These are phyloP conservation scores for Lachancea fermentati DNA, from an alignment of 805 yeast species.

Conservation along the genomic window DNA sequence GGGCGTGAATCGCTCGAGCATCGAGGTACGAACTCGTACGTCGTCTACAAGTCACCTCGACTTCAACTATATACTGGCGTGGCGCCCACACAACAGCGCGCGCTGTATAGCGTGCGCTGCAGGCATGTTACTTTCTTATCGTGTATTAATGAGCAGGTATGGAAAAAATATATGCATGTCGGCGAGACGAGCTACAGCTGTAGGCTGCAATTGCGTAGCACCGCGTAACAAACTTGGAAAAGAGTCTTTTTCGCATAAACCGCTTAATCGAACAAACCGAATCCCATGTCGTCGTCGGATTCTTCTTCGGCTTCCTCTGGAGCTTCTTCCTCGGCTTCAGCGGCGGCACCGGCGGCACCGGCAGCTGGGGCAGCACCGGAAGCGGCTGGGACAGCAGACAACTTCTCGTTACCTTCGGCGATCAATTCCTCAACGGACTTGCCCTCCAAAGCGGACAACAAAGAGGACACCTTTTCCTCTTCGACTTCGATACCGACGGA, in stretches of 20 bases:
- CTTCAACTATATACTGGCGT: too few relatives aligned
- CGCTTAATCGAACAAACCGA: conserved; percentile 95
- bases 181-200: neutral
- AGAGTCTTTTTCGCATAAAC: neutral
- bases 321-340: conserved; percentile 65
- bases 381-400: conserved; percentile 96
- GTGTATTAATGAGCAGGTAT: conserved; percentile 2
- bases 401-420: conserved; percentile 92
- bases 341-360: conserved; percentile 67
- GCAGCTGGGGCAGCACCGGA: conserved; percentile 88
- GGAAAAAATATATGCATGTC: neutral
- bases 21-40: too few relatives aligned
- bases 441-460: conserved; percentile 86
- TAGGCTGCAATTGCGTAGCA: neutral
- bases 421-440: conserved; percentile 85
- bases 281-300: conserved; percentile 77
- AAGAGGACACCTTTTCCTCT: conserved; percentile 73
- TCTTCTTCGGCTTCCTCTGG: conserved; percentile 65
- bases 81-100: too few relatives aligned
- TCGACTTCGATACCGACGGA: conserved; percentile 96
- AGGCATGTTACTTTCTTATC: neutral
- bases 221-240: neutral
- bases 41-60: too few relatives aligned
- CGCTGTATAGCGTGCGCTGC: too few relatives aligned
- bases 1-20: too few relatives aligned